phyloP scores from a whole-genome alignment of 192 early-diverging fungal genomes.

The Coemansia sp. region DNA sequence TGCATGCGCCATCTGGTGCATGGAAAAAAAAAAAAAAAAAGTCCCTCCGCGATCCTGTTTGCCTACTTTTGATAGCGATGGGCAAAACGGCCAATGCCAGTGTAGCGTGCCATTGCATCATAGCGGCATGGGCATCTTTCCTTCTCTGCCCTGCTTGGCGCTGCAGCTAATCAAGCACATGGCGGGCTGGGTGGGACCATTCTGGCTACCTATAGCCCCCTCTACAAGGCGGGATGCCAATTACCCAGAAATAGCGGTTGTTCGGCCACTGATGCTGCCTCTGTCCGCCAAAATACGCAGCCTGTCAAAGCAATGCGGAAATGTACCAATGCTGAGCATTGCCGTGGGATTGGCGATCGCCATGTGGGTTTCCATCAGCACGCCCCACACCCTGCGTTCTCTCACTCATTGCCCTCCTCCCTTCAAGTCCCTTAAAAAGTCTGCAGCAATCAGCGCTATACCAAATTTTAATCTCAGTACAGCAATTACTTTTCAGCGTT shows the following conservation, averaged over 20 bases:
- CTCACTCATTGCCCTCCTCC: neutral
- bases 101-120: neutral
- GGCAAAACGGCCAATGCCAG: neutral
- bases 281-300: neutral
- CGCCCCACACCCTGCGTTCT: neutral
- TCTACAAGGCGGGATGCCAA: neutral
- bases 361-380: neutral
- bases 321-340: neutral
- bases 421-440: neutral
- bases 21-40: neutral
- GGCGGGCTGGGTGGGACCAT: neutral
- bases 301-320: neutral
- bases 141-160: neutral
- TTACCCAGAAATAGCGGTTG: neutral
- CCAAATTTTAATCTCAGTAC: neutral
- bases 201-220: neutral
- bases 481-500: neutral
- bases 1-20: neutral
- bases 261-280: neutral
- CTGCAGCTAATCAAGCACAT: constrained; percentile 2
- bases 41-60: neutral
- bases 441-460: neutral
- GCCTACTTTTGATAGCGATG: neutral
- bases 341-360: neutral
- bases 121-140: neutral